Evolutionary conservation across 2,329 filamentous ascomycete genomes (phyloP), one percentile per base, ranked within the genome.

Genomic region (Colletotrichum sojae): DNA sequence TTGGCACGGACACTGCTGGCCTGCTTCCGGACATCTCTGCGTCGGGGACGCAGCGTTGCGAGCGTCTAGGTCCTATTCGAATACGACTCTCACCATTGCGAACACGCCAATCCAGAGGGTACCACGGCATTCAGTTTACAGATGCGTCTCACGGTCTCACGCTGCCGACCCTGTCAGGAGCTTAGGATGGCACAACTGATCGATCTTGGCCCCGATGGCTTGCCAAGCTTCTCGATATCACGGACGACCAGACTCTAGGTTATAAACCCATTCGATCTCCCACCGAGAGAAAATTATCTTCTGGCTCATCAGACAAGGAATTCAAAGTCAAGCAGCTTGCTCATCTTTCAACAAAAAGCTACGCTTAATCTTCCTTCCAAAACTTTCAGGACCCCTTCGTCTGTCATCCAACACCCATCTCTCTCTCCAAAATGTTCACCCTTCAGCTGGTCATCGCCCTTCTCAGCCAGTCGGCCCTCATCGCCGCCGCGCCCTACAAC

Each of bases 221-320:
- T 46, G 39, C 51, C 22, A 31, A 46, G 36, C 25, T 54, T 48
- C 52, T 15, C 15, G 16, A 8, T 15, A 22, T n/a, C 67, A 60
- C 56, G 36, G 51, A 57, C 62, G 40, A 31, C 9, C 60, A 25
- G 31, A 56, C 18, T 22, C 18, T 22, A 69, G 62, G 31, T 69
- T 69, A 69, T 69, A 67, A 69, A 67, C 39, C 67, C 45, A 56
- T 61, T 61, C 39, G 31, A 56, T 69, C 55, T 69, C 67, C 66
- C 49, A 20, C 39, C 39, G 51, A 61, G 1, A 20, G 15, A 27
- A 39, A 45, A 10, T 22, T 40, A 5, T 45, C 45, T 51, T 56
- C 51, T 16, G 43, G 56, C 51, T 49, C 56, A 69, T 69, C 67
- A 60, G 65, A 63, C 60, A 68, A 66, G 56, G 55, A 69, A 55